Base-by-base conservation (phyloP, 108 stramenopile species). In the Ochromonas danica region DNA sequence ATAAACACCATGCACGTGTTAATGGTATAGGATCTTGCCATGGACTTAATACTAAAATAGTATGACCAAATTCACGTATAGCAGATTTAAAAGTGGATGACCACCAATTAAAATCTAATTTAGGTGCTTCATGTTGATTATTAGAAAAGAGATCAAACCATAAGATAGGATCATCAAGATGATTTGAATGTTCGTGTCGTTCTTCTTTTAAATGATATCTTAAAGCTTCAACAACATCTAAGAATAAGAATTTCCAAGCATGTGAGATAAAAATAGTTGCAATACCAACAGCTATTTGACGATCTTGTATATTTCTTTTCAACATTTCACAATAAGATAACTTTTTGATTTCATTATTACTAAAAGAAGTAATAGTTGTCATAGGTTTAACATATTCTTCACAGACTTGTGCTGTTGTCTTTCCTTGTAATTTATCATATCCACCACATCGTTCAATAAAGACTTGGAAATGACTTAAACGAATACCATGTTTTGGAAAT, bases 1-100 rank as follows among this genome's bases (percentile, higher is more conserved):
- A 75, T 36, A 75, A 31, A 75, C 72, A 75, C 72, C 72, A 75
- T 27, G 72, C 72, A 6, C 72, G 43, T 42, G 72, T 75, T 33
- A 57, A 36, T 27, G 72, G 72, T 28, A 75, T 75, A 75, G 72
- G 72, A 75, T 75, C 51, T 45, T 39, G 14, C 72, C 72, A 75
- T 14, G 72, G 72, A 42, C 10, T 25, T 27, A 75, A 36, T 75
- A 75, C 40, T 33, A 75, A 35, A 6, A 75, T 25, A 27, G 31
- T 36, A 42, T 42, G 72, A 33, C 35, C 31, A 6, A 75, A 33
- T 27, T 75, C n/a, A 33, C 10, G 27, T 35, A 75, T 75, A 14
- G 72, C 72, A 6, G 72, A 33, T 60, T 75, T 75, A 33, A 75
- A 75, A 41, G 72, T 75, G 22, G 14, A 10, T 31, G 22, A 40